A percentile compares a stretch with the other conserved stretches of the same genome.
phyloP scores from a whole-genome alignment of 345 rosid species.

The Syzygium aqueum region DNA sequence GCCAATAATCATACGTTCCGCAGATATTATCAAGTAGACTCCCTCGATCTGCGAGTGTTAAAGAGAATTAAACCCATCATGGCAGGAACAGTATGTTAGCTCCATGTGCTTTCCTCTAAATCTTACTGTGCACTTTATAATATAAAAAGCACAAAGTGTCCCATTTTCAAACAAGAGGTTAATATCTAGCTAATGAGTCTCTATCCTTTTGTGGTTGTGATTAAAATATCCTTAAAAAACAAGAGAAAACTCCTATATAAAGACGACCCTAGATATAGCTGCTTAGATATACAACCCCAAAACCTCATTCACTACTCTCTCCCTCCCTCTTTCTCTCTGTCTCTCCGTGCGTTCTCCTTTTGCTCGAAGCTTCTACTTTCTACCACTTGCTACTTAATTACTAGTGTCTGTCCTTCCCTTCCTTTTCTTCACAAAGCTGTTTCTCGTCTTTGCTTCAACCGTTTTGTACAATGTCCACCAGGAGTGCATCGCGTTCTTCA shows the following conservation, averaged over 20 bases:
- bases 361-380: neutral
- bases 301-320: neutral
- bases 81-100: neutral
- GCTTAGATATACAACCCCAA: neutral
- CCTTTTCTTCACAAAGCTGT: neutral
- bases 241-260: neutral
- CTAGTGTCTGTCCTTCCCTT: neutral
- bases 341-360: neutral
- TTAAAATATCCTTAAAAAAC: neutral
- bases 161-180: neutral
- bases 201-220: neutral
- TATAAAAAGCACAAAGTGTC: neutral
- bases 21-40: neutral
- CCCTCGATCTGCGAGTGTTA: neutral
- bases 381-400: neutral
- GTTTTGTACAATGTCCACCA: constrained; percentile 1
- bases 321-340: neutral
- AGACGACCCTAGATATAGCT: neutral
- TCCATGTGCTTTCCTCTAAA: neutral
- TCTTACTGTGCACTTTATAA: neutral
- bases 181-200: neutral
- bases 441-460: neutral
- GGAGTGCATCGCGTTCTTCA: neutral
- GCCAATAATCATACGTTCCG: neutral
- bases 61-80: too few relatives aligned